These are phyloP conservation scores for Cucurbita moschata DNA, from an alignment of 306 rosid species.

Conservation along the genomic window DNA sequence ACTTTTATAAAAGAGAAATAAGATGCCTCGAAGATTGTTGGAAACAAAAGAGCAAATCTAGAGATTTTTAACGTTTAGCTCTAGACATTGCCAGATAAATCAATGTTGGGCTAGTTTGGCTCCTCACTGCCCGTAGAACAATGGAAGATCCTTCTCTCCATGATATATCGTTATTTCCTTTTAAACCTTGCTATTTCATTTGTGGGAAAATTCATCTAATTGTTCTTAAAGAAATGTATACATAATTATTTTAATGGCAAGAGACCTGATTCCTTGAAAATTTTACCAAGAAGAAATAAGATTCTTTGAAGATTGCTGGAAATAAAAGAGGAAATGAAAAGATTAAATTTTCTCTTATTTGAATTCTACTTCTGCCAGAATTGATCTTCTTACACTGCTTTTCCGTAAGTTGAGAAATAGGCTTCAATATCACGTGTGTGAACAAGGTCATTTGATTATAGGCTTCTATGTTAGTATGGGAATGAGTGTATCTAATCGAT, in stretches of 20 bases:
- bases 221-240: background rate
- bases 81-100: background rate
- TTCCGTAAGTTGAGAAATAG: background rate
- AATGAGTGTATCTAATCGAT: too few relatives aligned
- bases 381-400: background rate
- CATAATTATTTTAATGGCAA: conserved; percentile 12
- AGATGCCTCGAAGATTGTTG: background rate
- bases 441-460: background rate
- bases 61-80: background rate
- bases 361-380: background rate
- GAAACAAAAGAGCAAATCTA: background rate
- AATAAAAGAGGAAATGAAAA: background rate
- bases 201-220: background rate
- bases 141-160: background rate
- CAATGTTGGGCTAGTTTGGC: background rate
- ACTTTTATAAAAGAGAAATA: background rate
- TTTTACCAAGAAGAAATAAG: background rate
- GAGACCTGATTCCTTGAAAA: background rate
- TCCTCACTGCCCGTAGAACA: background rate
- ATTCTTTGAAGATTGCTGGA: background rate
- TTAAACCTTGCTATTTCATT: background rate
- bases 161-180: background rate
- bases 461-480: too few relatives aligned
- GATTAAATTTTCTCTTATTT: background rate
- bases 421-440: background rate